Conservation (phyloP, 495 filamentous ascomycete genomes). For the Cudoniella acicularis region DNA sequence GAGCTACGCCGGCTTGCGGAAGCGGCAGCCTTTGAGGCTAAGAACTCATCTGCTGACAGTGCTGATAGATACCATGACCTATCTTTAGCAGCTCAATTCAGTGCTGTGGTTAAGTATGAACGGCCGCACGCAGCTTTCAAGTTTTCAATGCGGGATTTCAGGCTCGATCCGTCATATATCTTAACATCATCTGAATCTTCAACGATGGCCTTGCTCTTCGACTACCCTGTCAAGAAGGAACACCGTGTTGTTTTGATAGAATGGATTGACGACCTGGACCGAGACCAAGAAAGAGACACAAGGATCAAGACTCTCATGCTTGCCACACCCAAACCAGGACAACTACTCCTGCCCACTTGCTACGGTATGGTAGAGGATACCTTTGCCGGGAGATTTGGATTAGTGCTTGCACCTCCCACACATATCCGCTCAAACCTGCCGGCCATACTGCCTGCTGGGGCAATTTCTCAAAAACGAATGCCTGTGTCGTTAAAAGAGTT, state of each 20-base stretch:
- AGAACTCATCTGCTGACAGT: neutral
- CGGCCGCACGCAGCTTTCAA: constrained; percentile 17
- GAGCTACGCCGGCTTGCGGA: constrained; percentile 18
- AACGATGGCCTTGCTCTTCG: constrained; percentile 26
- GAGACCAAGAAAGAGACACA: constrained; percentile 18
- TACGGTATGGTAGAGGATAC: constrained; percentile 28
- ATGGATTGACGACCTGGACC: constrained; percentile 16
- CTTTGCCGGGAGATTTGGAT: constrained; percentile 13
- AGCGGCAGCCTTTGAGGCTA: constrained; percentile 19
- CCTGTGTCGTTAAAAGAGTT: constrained; percentile 22
- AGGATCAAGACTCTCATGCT: constrained; percentile 22
- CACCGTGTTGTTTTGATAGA: constrained; percentile 26
- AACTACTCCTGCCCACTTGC: constrained; percentile 23
- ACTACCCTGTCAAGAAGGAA: constrained; percentile 24
- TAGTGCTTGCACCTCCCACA: constrained; percentile 24
- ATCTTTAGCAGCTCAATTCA: constrained; percentile 22
- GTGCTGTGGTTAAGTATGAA: constrained; percentile 23
- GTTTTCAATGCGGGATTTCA: constrained; percentile 24
- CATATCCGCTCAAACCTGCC: constrained; percentile 24
- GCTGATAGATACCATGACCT: constrained; percentile 15
- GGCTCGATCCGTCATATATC: constrained; percentile 20
- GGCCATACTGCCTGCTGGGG: constrained; percentile 21
- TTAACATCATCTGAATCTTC: constrained; percentile 13
- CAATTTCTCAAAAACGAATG: constrained; percentile 25
- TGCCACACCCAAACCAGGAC: constrained; percentile 22